These are phyloP conservation scores for Capronia americana DNA, from an alignment of 2,329 filamentous ascomycete genomes.

Conservation along the genomic window DNA sequence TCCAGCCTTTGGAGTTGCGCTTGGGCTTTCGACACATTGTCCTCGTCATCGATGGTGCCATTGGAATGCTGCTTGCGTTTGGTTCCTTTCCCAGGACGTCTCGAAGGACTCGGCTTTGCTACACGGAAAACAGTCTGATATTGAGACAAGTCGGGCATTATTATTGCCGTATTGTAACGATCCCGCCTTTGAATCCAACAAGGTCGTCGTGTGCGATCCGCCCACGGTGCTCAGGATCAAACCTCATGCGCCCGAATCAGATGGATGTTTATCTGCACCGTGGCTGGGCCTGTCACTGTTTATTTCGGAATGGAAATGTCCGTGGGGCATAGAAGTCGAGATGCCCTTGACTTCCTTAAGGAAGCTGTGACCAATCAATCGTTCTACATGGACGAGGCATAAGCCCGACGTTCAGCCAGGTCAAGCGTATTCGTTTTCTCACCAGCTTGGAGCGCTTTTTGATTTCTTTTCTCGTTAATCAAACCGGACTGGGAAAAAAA, in stretches of 20 bases:
- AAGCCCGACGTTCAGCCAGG: too few relatives aligned
- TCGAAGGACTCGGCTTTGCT: conserved; percentile 9
- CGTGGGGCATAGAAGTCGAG: too few relatives aligned
- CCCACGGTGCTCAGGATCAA: too few relatives aligned
- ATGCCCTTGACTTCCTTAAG: too few relatives aligned
- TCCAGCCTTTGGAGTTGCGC: conserved; percentile 21
- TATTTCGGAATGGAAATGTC: too few relatives aligned
- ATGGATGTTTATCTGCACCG: too few relatives aligned
- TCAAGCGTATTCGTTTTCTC: too few relatives aligned
- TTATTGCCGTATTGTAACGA: not conserved
- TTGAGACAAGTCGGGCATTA: conserved; percentile 20
- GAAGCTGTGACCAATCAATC: too few relatives aligned
- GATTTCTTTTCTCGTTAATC: not conserved
- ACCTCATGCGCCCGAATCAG: too few relatives aligned
- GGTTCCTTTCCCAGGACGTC: not conserved
- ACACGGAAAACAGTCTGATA: conserved; percentile 24
- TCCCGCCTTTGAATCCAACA: not conserved
- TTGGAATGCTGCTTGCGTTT: conserved; percentile 9
- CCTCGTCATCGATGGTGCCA: not conserved
- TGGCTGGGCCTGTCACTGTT: too few relatives aligned
- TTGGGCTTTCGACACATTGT: conserved; percentile 24
- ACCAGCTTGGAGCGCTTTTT: too few relatives aligned
- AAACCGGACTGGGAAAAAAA: not conserved
- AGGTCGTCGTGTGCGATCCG: not conserved
- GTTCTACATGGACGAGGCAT: too few relatives aligned